These are phyloP conservation scores for Microsporum audouinii DNA, from an alignment of 2,329 filamentous ascomycete genomes.

Conservation along the genomic window DNA sequence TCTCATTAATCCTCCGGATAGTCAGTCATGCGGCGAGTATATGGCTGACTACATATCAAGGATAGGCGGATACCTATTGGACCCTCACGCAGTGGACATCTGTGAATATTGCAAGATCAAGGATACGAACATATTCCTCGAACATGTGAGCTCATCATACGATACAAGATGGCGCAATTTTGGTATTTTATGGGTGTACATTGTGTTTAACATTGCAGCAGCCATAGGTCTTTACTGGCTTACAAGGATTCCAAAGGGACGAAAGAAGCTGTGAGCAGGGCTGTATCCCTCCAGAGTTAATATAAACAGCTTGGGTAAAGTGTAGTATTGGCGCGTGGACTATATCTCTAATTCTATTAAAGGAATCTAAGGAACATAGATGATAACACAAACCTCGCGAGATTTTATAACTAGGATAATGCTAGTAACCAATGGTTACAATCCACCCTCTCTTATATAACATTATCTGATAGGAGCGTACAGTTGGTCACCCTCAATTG, in stretches of 20 bases:
- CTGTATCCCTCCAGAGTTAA: not conserved
- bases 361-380: too few relatives aligned
- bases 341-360: too few relatives aligned
- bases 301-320: too few relatives aligned
- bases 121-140: constrained; percentile 40
- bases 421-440: too few relatives aligned
- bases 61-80: constrained; percentile 25
- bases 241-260: constrained; percentile 42
- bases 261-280: not conserved
- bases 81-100: constrained; percentile 25
- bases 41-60: constrained; percentile 30
- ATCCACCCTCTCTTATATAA: too few relatives aligned
- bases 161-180: constrained; percentile 53
- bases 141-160: constrained; percentile 31
- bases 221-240: constrained; percentile 52
- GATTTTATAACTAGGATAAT: too few relatives aligned
- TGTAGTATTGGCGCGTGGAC: too few relatives aligned
- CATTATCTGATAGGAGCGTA: too few relatives aligned
- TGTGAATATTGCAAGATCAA: constrained; percentile 41
- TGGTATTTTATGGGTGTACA: constrained; percentile 56
- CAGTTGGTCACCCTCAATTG: too few relatives aligned
- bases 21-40: constrained; percentile 49
- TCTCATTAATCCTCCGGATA: constrained; percentile 40
- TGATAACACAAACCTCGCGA: too few relatives aligned
- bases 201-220: constrained; percentile 50